Evolutionary conservation across 2,329 filamentous ascomycete species (phyloP), one percentile per base, ranked within the genome.

Genomic region (Fusarium pilosicola): DNA sequence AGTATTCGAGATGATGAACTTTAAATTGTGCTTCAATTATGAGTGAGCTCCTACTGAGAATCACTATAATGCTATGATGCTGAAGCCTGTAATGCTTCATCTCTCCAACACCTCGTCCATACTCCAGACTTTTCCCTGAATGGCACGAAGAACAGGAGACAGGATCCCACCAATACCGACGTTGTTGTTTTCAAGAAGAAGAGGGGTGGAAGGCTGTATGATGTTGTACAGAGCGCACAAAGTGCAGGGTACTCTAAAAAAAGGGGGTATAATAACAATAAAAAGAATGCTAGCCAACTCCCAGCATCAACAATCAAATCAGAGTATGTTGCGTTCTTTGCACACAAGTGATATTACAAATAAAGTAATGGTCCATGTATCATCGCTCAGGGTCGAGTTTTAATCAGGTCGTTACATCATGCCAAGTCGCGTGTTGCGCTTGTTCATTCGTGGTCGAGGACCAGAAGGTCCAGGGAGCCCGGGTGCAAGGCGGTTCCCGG

Each of bases 371-470:
- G 45, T 65, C 64, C 70, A 70, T 71, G 60, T 65, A 56, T 55
- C 56, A 57, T 71, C 76, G 63, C 71, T 41, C 56, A 52, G 56
- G 36, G 68, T 61, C 66, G 65, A 62, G 32, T 52, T 54, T 61
- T 44, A 44, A 48, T 71, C 58, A 77, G 65, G 63, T 74, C 69
- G 66, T 83, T 78, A 85, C 83, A 90, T 88, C 86, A 89, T 89
- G 66, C 88, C 88, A 59, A 90, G 79, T 70, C 89, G 85, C 68
- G 89, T 91, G 85, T 88, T 89, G 73, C 89, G 86, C 84, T 90
- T 90, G 83, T 90, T 88, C 88, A 90, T 89, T 72, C 83, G 84
- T 56, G 87, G 85, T 49, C 76, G 83, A 83, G 78, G 77, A 63
- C 77, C 68, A 74, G 81, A 66, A 71, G 82, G 73, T 20, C 74